Base-by-base conservation (phyloP, 73 alveolate species). In the Tetrahymena malaccensis region DNA sequence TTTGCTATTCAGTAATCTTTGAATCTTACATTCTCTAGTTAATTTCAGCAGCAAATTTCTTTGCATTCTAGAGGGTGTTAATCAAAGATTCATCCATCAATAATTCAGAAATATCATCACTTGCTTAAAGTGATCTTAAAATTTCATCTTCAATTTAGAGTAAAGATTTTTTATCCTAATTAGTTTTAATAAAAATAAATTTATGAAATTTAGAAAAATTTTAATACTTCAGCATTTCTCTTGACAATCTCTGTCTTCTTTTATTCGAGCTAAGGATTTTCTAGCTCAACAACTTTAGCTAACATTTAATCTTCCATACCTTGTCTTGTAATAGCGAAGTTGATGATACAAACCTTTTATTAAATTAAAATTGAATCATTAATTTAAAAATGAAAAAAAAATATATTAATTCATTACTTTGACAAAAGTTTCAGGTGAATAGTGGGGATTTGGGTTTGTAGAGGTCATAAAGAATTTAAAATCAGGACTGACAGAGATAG, bases 361-460 rank as follows among this genome's bases (percentile, higher is more conserved):
- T 27, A 43, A 34, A 33, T n/a, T 34, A 93, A 93, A 27, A 11
- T 37, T 84, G 10, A 38, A 21, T 35, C 25, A 17, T 0, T 19
- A 1, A 25, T 27, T 93, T 93, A 34, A 37, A 50, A 50, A 50
- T 15, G 27, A 50, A 7, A 2, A 0, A 44, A 4, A 5, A 44
- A 13, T 15, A 50, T 13, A 50, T 50, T n/a, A n/a, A 50, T 1
- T 50, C 1, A 13, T 50, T 50, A 99, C 99, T 97, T 99, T 98
- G 34, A 98, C 99, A 34, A 98, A 97, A 22, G 99, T 99, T 96
- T 99, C 99, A 40, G 99, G 99, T 55, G 99, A 96, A 94, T 99
- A 99, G 95, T 99, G 99, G 85, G 99, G 99, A 96, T 99, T 99
- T 0, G 99, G 99, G 31, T 98, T 94, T 21, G 99, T 99, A n/a